These are phyloP conservation scores for Diplodia intermedia DNA, from an alignment of 2,329 filamentous ascomycete species.

Conservation along the genomic window DNA sequence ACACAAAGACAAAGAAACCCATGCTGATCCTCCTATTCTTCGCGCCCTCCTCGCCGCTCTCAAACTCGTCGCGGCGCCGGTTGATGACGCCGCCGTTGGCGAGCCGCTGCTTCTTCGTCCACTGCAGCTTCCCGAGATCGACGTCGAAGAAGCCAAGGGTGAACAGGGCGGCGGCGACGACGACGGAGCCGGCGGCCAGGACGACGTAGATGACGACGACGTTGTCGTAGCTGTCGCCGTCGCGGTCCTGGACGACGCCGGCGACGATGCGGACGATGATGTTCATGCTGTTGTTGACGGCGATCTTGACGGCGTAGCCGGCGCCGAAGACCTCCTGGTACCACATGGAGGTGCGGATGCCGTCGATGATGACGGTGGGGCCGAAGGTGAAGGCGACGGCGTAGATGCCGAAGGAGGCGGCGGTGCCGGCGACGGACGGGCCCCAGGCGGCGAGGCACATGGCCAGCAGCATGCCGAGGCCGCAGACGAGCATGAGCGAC, in stretches of 20 bases:
- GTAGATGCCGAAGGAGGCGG: conserved; percentile 66
- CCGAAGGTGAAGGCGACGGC: conserved; percentile 63
- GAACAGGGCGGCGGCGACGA: conserved; percentile 54
- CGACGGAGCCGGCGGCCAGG: conserved; percentile 58
- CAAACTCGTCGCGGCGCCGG: conserved; percentile 52
- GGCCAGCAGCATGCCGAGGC: conserved; percentile 58
- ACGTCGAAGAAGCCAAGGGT: conserved; percentile 49
- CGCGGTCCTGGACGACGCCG: conserved; percentile 65
- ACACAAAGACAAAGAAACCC: conserved; percentile 53
- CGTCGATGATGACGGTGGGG: conserved; percentile 66
- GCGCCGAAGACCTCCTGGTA: conserved; percentile 66
- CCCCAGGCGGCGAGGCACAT: conserved; percentile 64
- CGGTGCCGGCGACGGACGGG: conserved; percentile 58
- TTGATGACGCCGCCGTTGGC: conserved; percentile 54
- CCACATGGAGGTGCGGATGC: conserved; percentile 66
- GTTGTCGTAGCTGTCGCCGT: conserved; percentile 62
- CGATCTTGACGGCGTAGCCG: conserved; percentile 66
- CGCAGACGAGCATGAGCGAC: conserved; percentile 55
- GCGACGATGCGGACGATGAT: conserved; percentile 66
- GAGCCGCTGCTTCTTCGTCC: conserved; percentile 63
- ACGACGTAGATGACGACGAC: conserved; percentile 65
- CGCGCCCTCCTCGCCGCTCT: conserved; percentile 43
- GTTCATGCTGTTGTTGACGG: conserved; percentile 69
- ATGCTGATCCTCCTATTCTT: conserved; percentile 52
- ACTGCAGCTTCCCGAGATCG: conserved; percentile 61